A percentile compares a stretch with the other conserved stretches of the same genome.
Evolutionary conservation across 106 monocot species (phyloP).

Genomic region (Allium fistulosum): DNA sequence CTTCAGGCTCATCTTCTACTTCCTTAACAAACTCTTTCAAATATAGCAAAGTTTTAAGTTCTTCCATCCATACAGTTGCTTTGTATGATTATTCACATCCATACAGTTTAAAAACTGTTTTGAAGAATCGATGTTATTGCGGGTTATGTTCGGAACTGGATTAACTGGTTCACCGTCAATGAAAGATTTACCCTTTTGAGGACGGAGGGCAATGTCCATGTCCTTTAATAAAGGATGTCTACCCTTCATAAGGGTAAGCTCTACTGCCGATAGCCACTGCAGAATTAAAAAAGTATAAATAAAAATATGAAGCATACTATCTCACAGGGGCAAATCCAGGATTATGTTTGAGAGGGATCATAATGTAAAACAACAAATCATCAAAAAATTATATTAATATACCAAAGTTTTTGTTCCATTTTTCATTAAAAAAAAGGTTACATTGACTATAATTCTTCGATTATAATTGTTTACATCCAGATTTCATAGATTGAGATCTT

Average conservation of each 20-base stretch:
- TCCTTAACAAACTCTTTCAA: slow-evolving; percentile 15
- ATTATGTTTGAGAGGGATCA: no score
- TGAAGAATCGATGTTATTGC: slow-evolving; percentile 10
- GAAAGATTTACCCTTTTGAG: slow-evolving; percentile 45
- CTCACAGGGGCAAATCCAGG: no score
- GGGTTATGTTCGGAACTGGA: slow-evolving; percentile 6
- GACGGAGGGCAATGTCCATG: slow-evolving; percentile 68
- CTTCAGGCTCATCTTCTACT: no score
- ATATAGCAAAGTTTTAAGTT: no score
- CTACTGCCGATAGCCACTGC: slow-evolving; percentile 98
- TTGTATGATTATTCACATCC: background rate
- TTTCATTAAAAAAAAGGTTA: no score
- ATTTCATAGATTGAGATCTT: no score
- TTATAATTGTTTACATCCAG: no score
- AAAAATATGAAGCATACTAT: background rate
- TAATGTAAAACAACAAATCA: no score
- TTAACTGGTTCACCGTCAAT: slow-evolving; percentile 18
- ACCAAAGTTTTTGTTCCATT: no score
- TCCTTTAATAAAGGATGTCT: slow-evolving; percentile 88
- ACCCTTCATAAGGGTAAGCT: slow-evolving; percentile 83
- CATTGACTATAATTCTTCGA: no score
- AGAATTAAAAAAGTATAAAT: slow-evolving; percentile 8
- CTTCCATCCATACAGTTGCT: no score
- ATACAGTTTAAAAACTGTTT: slow-evolving; percentile 13
- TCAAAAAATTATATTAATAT: no score